Evolutionary conservation across 2,329 filamentous ascomycete genomes (phyloP).

Genomic region (Chaetomiaceae sp.): DNA sequence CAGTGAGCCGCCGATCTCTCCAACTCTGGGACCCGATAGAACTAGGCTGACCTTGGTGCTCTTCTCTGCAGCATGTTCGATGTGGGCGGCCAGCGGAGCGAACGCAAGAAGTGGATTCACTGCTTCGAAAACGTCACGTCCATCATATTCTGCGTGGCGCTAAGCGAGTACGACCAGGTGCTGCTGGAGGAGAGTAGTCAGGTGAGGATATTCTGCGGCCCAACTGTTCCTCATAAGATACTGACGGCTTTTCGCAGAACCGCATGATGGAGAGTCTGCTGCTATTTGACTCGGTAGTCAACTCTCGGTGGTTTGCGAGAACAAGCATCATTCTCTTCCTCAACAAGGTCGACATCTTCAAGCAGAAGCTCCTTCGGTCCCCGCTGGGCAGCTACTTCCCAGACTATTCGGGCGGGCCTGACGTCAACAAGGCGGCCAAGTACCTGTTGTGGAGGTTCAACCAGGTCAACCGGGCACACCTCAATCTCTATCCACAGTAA

Average conservation of each 20-base stretch:
- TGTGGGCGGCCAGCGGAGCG: conserved; percentile 92
- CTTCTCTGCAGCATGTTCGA: conserved; percentile 82
- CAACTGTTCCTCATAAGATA: neutral
- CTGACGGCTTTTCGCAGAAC: conserved; percentile 53
- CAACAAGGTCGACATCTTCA: conserved; percentile 98
- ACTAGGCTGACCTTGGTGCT: neutral
- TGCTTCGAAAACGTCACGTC: conserved; percentile 99
- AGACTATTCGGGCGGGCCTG: conserved; percentile 94
- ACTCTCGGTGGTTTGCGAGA: conserved; percentile 98
- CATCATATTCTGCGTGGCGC: conserved; percentile 96
- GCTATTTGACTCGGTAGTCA: conserved; percentile 96
- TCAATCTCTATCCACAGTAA: conserved; percentile 97
- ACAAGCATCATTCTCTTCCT: conserved; percentile 98
- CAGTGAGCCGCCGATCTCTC: conserved; percentile 69
- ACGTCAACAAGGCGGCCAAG: conserved; percentile 96
- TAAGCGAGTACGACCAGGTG: conserved; percentile 98
- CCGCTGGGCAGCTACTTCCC: conserved; percentile 94
- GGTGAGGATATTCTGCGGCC: conserved; percentile 44
- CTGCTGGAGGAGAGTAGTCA: conserved; percentile 95
- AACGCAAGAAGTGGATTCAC: conserved; percentile 99
- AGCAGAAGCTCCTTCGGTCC: conserved; percentile 83
- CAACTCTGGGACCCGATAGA: no score
- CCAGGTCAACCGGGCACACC: conserved; percentile 91
- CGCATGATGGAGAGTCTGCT: conserved; percentile 99
- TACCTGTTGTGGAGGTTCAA: conserved; percentile 98